Evolutionary conservation across 1,284 basidiomycete species (phyloP).

Genomic region (Pseudozyma pruni): DNA sequence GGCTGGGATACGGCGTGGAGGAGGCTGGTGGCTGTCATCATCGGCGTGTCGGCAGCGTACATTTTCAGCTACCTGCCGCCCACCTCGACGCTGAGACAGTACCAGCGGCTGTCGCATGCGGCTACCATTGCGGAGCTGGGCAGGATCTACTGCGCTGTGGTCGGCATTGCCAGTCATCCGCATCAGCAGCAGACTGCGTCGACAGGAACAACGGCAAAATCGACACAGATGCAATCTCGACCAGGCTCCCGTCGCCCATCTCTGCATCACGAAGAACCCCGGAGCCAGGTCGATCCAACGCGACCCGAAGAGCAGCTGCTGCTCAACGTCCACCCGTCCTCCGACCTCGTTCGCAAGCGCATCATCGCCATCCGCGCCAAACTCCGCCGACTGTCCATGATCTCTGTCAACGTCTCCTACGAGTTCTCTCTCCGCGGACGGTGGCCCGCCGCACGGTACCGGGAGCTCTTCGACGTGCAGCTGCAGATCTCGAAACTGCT

Average conservation of each 20-base stretch:
- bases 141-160: slow-evolving; percentile 68
- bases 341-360: slow-evolving; percentile 37
- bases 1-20: slow-evolving; percentile 71
- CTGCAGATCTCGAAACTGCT: slow-evolving; percentile 69
- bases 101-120: slow-evolving; percentile 69
- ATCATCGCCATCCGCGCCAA: slow-evolving; percentile 66
- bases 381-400: slow-evolving; percentile 68
- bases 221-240: slow-evolving; percentile 3
- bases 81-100: slow-evolving; percentile 66
- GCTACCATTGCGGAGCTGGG: slow-evolving; percentile 68
- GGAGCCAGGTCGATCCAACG: not conserved
- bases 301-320: slow-evolving; percentile 3
- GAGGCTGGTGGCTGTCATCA: slow-evolving; percentile 67
- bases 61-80: slow-evolving; percentile 67
- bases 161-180: slow-evolving; percentile 64
- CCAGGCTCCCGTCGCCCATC: slow-evolving; percentile 10
- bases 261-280: slow-evolving; percentile 4
- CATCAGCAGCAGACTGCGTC: slow-evolving; percentile 11
- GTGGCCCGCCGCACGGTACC: slow-evolving; percentile 59
- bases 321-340: slow-evolving; percentile 29
- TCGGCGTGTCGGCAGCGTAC: slow-evolving; percentile 64
- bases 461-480: slow-evolving; percentile 43
- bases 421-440: slow-evolving; percentile 66
- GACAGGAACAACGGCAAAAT: not conserved
- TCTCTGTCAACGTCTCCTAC: slow-evolving; percentile 67